Base-by-base conservation (phyloP, 805 yeast genomes). In the Candida oleophila region DNA sequence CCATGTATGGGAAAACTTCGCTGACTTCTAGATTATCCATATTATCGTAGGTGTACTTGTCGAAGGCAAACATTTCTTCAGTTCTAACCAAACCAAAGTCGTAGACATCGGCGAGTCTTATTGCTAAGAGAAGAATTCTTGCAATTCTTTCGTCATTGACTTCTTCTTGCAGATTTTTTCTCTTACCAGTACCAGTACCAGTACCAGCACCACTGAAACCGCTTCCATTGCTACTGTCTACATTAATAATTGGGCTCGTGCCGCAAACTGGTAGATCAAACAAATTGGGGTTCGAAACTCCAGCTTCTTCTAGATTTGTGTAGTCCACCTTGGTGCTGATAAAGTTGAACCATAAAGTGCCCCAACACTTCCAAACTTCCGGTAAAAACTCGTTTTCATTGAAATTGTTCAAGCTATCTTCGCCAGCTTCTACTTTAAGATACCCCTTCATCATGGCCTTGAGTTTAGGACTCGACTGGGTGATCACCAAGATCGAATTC, bases 351-450 rank as follows among this genome's bases (percentile, higher is more conserved):
- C 94, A 87, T 37, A 87, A 60, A 0, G 89, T 78, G 2, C 95
- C 95, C 89, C 92, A 86, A 56, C 90, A 82, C 59, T 83, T 83
- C 91, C 91, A 87, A 18, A 83, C 85, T 63, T 87, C 95, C 38
- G 87, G 81, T 42, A 87, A 66, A 38, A 71, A 77, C 59, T 86
- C 92, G 59, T 79, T 75, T 42, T 77, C 71, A 51, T 80, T 74
- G 54, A 81, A 82, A 52, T 76, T 61, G 3, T 72, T 68, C n/a
- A 85, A 51, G 38, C 74, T 62, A 43, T 72, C 68, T 0, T 71
- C 66, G n/a, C 71, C 55, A 36, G 54, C 51, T 22, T 56, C 54
- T 3, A 18, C 5, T 43, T 48, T 47, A 9, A 43, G 30, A 15
- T 43, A 36, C 22, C n/a, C 15, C 25, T 15, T 25, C 18, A 38